A percentile compares a stretch with the other conserved stretches of the same genome.
These are phyloP conservation scores for Lachnellula arida DNA, from an alignment of 2,329 filamentous ascomycete genomes.

Conservation along the genomic window DNA sequence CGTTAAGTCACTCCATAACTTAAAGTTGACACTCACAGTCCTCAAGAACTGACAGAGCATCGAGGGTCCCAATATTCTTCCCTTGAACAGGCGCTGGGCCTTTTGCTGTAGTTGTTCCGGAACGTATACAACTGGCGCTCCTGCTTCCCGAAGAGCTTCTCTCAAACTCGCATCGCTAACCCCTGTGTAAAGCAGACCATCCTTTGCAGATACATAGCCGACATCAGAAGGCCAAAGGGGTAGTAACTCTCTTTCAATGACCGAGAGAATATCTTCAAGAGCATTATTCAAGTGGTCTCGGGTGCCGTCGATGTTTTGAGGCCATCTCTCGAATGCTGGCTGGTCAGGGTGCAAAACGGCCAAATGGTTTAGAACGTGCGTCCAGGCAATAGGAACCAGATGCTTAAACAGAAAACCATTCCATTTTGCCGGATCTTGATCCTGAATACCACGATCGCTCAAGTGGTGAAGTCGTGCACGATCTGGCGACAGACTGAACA, in stretches of 20 bases:
- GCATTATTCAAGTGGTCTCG: conserved; percentile 12
- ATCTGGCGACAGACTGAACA: conserved; percentile 33
- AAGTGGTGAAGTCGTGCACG: conserved; percentile 27
- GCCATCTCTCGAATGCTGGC: conserved; percentile 19
- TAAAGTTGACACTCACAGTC: neutral
- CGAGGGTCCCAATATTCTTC: conserved; percentile 5
- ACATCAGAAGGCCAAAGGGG: conserved; percentile 19
- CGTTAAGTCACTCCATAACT: conserved; percentile 6
- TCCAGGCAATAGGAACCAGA: conserved; percentile 27
- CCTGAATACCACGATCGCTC: conserved; percentile 22
- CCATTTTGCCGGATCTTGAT: conserved; percentile 26
- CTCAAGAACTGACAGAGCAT: conserved; percentile 15
- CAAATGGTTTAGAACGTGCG: conserved; percentile 16
- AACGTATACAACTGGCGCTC: conserved; percentile 21
- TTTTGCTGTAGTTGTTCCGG: conserved; percentile 12
- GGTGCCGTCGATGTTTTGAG: conserved; percentile 5
- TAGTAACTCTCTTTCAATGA: conserved; percentile 15
- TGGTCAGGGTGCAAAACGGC: conserved; percentile 5
- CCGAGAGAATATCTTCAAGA: conserved; percentile 11
- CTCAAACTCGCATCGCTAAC: conserved; percentile 8
- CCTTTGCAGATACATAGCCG: conserved; percentile 13
- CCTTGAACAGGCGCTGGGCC: conserved; percentile 10
- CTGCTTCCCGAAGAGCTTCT: conserved; percentile 20
- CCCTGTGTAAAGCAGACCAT: conserved; percentile 13
- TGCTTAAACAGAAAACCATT: conserved; percentile 29